A percentile compares a stretch with the other conserved stretches of the same genome.
These are phyloP conservation scores for Cucumis melo DNA, from an alignment of 306 rosid genomes.

Conservation along the genomic window DNA sequence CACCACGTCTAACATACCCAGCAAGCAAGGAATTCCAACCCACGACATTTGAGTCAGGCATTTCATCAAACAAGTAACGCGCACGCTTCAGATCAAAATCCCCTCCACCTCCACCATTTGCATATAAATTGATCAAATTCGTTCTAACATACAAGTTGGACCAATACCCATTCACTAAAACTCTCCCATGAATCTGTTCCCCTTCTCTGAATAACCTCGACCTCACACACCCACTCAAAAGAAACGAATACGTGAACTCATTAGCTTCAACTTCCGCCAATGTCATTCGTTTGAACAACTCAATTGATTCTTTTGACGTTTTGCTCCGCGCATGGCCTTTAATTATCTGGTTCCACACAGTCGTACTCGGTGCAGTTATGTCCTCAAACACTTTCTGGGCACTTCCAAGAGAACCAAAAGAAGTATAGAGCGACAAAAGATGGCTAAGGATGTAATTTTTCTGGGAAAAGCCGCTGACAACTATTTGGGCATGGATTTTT, in stretches of 20 bases:
- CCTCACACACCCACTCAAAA: constrained; percentile 46
- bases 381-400: constrained; percentile 21
- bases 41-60: constrained; percentile 41
- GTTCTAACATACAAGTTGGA: constrained; percentile 45
- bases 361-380: constrained; percentile 30
- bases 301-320: constrained; percentile 25
- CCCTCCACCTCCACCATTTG: constrained; percentile 8
- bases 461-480: constrained; percentile 34
- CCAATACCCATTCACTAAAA: constrained; percentile 47
- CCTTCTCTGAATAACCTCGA: constrained; percentile 48
- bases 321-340: constrained; percentile 28
- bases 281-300: constrained; percentile 29
- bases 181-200: constrained; percentile 41
- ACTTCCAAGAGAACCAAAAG: constrained; percentile 22
- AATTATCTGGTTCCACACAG: constrained; percentile 50
- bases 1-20: constrained; percentile 33
- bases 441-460: constrained; percentile 35
- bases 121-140: constrained; percentile 40
- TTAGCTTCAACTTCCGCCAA: constrained; percentile 28
- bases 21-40: constrained; percentile 58
- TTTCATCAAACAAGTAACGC: constrained; percentile 40
- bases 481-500: constrained; percentile 46
- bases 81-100: constrained; percentile 18
- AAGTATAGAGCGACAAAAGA: constrained; percentile 31
- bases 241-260: constrained; percentile 51